Percentiles rank a stretch among this genome's conserved stretches.
These are phyloP conservation scores for Ophiocordyceps camponoti-leonardi DNA, from an alignment of 2,329 filamentous ascomycete genomes.

Conservation along the genomic window DNA sequence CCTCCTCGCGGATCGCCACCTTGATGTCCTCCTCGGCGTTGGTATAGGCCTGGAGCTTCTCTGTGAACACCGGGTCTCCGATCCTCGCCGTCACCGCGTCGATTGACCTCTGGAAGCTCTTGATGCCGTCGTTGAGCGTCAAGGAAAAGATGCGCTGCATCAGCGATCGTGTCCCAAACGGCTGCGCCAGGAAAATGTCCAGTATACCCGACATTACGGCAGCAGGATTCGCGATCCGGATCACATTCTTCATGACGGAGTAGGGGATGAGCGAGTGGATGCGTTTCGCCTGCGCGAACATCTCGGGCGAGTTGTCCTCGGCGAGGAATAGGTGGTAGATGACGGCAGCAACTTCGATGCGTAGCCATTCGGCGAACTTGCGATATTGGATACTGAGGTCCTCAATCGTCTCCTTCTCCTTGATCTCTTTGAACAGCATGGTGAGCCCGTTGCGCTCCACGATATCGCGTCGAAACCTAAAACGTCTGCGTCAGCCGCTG, in stretches of 20 bases:
- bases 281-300: conserved; percentile 84
- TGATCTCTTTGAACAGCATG: conserved; percentile 83
- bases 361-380: conserved; percentile 95
- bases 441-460: conserved; percentile 69
- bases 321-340: conserved; percentile 95
- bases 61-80: conserved; percentile 59
- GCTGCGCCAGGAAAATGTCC: conserved; percentile 89
- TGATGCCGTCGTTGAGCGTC: conserved; percentile 80
- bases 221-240: conserved; percentile 87
- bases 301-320: conserved; percentile 91
- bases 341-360: conserved; percentile 92
- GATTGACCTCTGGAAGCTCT: conserved; percentile 71
- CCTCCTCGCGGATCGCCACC: conserved; percentile 54
- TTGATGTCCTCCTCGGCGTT: conserved; percentile 63
- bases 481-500: conserved; percentile 6
- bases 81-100: conserved; percentile 63
- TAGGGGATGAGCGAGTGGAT: conserved; percentile 95
- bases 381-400: conserved; percentile 90
- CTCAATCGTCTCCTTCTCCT: conserved; percentile 69
- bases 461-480: conserved; percentile 47
- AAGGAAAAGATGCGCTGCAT: conserved; percentile 90
- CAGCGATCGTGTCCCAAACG: conserved; percentile 76
- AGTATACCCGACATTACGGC: conserved; percentile 93
- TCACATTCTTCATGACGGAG: conserved; percentile 85
- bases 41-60: conserved; percentile 68